Base-by-base conservation (phyloP, 1,284 basidiomycete genomes). In the Volvariella volvacea region DNA sequence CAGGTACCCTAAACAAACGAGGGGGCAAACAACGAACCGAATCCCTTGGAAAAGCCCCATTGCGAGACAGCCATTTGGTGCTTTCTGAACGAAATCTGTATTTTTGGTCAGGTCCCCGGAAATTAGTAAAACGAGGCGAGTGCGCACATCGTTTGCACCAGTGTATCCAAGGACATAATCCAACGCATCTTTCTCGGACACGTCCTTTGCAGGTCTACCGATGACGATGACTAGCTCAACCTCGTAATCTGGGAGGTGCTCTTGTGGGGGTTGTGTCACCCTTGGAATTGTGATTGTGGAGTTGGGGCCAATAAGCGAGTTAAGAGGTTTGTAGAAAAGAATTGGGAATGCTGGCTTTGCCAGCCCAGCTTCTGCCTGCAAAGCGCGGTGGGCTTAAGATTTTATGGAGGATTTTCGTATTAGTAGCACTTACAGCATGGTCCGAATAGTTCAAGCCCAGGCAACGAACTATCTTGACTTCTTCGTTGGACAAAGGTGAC, bases 181-280 rank as follows among this genome's bases (percentile, higher is more conserved):
- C 41, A 92, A 65, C 0, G 91, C 90, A 3, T 92, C 76, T 0
- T 68, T 74, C 53, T 86, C 83, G 0, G 73, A 70, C 6, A 93
- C 88, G 55, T 94, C 66, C 65, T 84, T 88, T 39, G 85, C 84
- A 0, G 78, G 60, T 55, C 84, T 87, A 15, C 88, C 89, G 38
- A 95, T 88, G 46, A 95, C 83, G 50, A 94, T 76, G 30, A 80
- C 87, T 10, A 96, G 67, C 56, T 96, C 92, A 39, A 89, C 83
- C 59, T 96, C 92, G 57, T 92, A 95, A 63, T 96, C 92, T 0
- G 88, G 76, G 2, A 84, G 66, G 52, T 88, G 80, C 39, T 78
- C 79, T 17, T 83, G 71, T 1, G 81, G 72, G 19, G 89, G 89
- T 53, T 83, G 77, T 1, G 80, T 78, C 39, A 73, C 76, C 25